Base-by-base conservation (phyloP, 2,329 filamentous ascomycete genomes). In the Colletotrichum somersetense region DNA sequence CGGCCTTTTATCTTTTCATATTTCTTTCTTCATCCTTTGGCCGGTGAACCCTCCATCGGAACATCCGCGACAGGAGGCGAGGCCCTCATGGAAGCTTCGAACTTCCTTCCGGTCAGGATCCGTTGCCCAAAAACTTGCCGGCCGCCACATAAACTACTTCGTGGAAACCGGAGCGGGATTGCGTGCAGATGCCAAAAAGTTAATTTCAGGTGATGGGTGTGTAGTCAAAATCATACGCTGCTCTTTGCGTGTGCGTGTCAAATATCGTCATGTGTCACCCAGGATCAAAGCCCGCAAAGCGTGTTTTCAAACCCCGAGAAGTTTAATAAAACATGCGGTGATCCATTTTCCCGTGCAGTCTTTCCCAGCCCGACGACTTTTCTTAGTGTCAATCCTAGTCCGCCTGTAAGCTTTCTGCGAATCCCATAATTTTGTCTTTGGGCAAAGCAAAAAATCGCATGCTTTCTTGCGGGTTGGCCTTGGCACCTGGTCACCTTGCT, bases 151-250 rank as follows among this genome's bases (percentile, higher is more conserved):
- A 10, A 38, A 38, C 35, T 33, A 53, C n/a, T 40, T 58, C 30
- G 40, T 66, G 59, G 55, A 69, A 69, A 46, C 53, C 66, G 59
- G 61, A 64, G 55, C 69, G 66, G 69, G 69, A 72, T 72, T 69
- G 55, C 69, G 69, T 69, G 69, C 69, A 72, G 69, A 66, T 72
- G 69, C 66, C 69, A 72, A 72, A 72, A 71, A 64, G 66, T 69
- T 69, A 65, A 69, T 55, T 35, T 26, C 52, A 26, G 35, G 57
- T 66, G 52, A 58, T 50, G 1, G 52, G 66, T 67, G 33, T 62
- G 68, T 63, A 52, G 59, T 62, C 59, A 42, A 40, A 26, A 30
- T 4, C 23, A 55, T 35, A 44, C 5, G 38, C n/a, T 46, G 35
- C 12, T 55, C 62, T 58, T 64, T 57, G 57, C 58, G 64, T 57